Base-by-base conservation (phyloP, 768 basidiomycete species). In the Russula sp. region DNA sequence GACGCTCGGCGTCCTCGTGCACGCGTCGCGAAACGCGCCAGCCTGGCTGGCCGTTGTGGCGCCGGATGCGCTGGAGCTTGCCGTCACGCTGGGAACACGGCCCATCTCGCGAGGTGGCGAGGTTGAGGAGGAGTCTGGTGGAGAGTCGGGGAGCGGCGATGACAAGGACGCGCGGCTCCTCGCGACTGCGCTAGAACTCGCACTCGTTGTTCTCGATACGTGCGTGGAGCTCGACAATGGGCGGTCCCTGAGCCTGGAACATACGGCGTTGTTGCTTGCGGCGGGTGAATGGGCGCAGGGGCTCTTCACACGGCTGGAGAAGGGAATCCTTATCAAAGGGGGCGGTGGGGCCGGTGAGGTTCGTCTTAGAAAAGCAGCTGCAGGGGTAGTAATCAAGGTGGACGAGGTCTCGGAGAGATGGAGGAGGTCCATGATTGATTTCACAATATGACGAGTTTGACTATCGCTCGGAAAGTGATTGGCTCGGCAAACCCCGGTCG, bases 41-140 rank as follows among this genome's bases (percentile, higher is more conserved):
- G 84, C 89, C 62, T 98, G 90, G 86, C 75, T 93, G 47, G 79
- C 84, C 7, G 78, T 96, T 10, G 76, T 97, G 53, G 90, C 86
- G 3, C 93, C 94, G 0, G 86, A 90, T 65, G 77, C 86, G 5
- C 73, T 98, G 56, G 92, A 96, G 69, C 78, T 98, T 22, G 92
- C 92, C 1, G 74, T 94, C 25, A 86, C 88, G 0, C 67, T 96
- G 35, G 92, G 93, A 0, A 84, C 85, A 7, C 77, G 80, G 50
- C 85, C 85, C 8, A 72, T 87, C 34, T 81, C 84, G 18, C 72
- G 65, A 35, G 75, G 73, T 2, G 72, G 74, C 45, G 68, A 69
- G 16, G 69, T 68, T 32, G 75, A 76, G 41, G 73, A 72, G 32
- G 59, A 56, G 13, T 65, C 53, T 0, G 55, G 62, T n/a, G 35